A percentile compares a stretch with the other conserved stretches of the same genome.
These are phyloP conservation scores for Mycena chlorophos DNA, from an alignment of 768 basidiomycete genomes.

Conservation along the genomic window DNA sequence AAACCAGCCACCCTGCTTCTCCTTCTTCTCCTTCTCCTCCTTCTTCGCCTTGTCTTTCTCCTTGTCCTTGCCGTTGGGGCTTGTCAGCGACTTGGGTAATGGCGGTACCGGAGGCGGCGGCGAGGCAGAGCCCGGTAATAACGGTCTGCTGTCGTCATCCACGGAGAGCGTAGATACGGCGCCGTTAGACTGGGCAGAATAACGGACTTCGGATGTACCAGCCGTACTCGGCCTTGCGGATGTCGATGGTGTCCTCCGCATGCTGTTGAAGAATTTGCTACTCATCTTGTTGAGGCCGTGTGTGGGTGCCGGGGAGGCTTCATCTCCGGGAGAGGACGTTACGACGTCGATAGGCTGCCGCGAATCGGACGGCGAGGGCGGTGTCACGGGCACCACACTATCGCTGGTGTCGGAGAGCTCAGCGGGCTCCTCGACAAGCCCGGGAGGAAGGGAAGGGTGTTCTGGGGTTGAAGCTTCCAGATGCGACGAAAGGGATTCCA, in stretches of 20 bases:
- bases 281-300: constrained; percentile 18
- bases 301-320: constrained; percentile 1
- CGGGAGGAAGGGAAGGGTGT: constrained; percentile 30
- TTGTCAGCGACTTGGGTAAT: constrained; percentile 21
- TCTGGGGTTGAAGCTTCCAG: constrained; percentile 28
- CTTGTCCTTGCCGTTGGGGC: constrained; percentile 34
- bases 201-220: constrained; percentile 28
- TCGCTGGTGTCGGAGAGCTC: constrained; percentile 31
- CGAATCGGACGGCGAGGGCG: constrained; percentile 21
- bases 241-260: constrained; percentile 37
- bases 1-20: constrained; percentile 42
- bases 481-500: constrained; percentile 17
- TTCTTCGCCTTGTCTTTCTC: constrained; percentile 37
- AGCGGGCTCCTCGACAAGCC: constrained; percentile 29
- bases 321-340: constrained; percentile 10
- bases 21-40: constrained; percentile 34
- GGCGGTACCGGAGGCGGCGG: constrained; percentile 29
- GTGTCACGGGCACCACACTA: constrained; percentile 26
- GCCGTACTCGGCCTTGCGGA: constrained; percentile 22
- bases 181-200: constrained; percentile 25
- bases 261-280: constrained; percentile 31
- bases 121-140: constrained; percentile 5
- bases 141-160: constrained; percentile 15
- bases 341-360: constrained; percentile 12
- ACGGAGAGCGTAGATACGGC: constrained; percentile 1